phyloP scores from a whole-genome alignment of 2,329 filamentous ascomycete genomes.

The Arthrobotrys entomopaga region DNA sequence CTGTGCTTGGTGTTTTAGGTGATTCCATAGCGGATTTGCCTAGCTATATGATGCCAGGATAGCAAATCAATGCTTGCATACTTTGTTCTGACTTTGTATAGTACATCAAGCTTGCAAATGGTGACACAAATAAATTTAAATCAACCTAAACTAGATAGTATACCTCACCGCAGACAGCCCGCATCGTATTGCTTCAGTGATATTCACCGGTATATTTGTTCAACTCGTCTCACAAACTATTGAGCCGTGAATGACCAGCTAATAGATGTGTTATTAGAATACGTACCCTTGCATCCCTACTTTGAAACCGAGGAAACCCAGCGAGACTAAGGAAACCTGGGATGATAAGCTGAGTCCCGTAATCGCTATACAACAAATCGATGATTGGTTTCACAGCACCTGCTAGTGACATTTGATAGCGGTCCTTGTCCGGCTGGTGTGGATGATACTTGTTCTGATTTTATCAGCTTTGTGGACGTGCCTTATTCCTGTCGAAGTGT shows the following conservation, averaged over 20 bases:
- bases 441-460: slow-evolving; percentile 73
- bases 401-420: slow-evolving; percentile 13
- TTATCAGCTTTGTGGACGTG: slow-evolving; percentile 71
- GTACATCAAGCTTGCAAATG: too few species aligned
- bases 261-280: slow-evolving; percentile 8
- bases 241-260: slow-evolving; percentile 24
- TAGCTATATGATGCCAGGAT: slow-evolving; percentile 23
- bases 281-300: slow-evolving; percentile 9
- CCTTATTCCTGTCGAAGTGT: slow-evolving; percentile 69
- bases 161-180: too few species aligned
- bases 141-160: too few species aligned
- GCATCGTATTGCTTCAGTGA: background rate
- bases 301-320: slow-evolving; percentile 2
- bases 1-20: slow-evolving; percentile 16
- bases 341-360: slow-evolving; percentile 9
- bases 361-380: slow-evolving; percentile 7
- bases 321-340: slow-evolving; percentile 8
- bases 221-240: slow-evolving; percentile 10
- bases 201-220: slow-evolving; percentile 25
- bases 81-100: too few species aligned
- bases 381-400: slow-evolving; percentile 15
- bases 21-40: slow-evolving; percentile 21
- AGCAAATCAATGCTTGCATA: too few species aligned
- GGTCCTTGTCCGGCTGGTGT: slow-evolving; percentile 72
- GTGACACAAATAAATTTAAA: too few species aligned